Conservation (phyloP, 1,139 yeast species). For the Debaryomyces sp. region DNA sequence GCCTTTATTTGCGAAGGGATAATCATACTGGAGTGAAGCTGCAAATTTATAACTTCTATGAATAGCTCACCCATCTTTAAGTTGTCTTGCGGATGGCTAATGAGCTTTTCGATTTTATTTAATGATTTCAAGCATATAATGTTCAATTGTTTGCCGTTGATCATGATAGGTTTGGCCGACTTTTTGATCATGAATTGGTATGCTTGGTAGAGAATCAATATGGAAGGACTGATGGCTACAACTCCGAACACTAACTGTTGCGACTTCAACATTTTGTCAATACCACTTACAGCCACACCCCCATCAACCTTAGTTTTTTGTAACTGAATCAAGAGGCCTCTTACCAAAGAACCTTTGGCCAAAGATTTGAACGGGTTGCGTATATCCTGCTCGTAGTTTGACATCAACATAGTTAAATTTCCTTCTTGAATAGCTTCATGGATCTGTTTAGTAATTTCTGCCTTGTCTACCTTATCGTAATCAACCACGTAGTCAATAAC, state of each 20-base stretch:
- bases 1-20: constrained; percentile 48
- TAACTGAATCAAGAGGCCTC: constrained; percentile 81
- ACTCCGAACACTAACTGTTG: constrained; percentile 93
- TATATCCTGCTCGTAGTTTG: constrained; percentile 76
- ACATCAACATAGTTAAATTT: constrained; percentile 77
- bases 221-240: constrained; percentile 84
- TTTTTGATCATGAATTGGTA: constrained; percentile 23
- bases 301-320: constrained; percentile 97
- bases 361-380: constrained; percentile 68
- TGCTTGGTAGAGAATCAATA: constrained; percentile 54
- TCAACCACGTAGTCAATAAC: constrained; percentile 71
- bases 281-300: constrained; percentile 85
- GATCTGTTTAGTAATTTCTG: constrained; percentile 31
- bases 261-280: constrained; percentile 83
- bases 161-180: constrained; percentile 38
- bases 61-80: constrained; percentile 52
- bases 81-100: constrained; percentile 26
- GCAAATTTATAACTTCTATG: constrained; percentile 59
- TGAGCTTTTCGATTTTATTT: constrained; percentile 59
- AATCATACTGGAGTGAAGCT: constrained; percentile 47
- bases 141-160: constrained; percentile 44
- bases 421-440: constrained; percentile 58
- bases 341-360: constrained; percentile 66
- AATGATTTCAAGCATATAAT: constrained; percentile 52
- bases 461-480: constrained; percentile 25